Base-by-base conservation (phyloP, 2,329 filamentous ascomycete species). In the Colletotrichum liaoningense region DNA sequence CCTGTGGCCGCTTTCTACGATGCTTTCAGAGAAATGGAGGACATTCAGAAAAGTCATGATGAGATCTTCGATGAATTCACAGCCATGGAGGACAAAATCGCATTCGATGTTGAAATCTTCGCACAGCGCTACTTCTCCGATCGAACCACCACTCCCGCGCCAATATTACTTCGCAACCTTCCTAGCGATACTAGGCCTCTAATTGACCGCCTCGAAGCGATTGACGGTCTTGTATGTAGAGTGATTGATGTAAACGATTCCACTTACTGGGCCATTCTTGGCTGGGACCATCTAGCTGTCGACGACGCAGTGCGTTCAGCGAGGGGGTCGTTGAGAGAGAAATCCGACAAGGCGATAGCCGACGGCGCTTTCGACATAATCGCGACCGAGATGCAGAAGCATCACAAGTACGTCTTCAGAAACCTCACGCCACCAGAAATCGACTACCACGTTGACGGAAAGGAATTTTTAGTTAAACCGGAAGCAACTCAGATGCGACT, bases 61-160 rank as follows among this genome's bases (percentile, higher is more conserved):
- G 14, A n/a, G 22, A 63, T 63, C 19, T 69, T 69, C n/a, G 14
- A 24, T 1, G 46, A 42, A n/a, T 19, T 63, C 24, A 14, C n/a
- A 4, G 12, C 16, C 1, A 33, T 35, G 9, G n/a, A 49, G 7
- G 19, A 54, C 11, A 19, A 56, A 28, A 46, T 46, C 22, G 57
- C 16, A 24, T 69, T 59, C 42, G 66, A 69, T 49, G 2, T 56
- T 3, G 24, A 56, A 22, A 49, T 69, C 8, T 69, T 69, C 66
- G 55, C 16, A 14, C 14, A 57, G 8, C 46, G 24, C 7, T 69
- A 26, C 4, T 69, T 69, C 14, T 16, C 42, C 42, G 14, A 19
- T 16, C 42, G 5, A 46, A 5, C 14, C 14, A 46, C 19, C 16
- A 46, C 42, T 46, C 42, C 42, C 42, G 16, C 6, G 16, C 42